Evolutionary conservation across 164 flowering plant species (phyloP).

Genomic region (Brasenia schreberi): DNA sequence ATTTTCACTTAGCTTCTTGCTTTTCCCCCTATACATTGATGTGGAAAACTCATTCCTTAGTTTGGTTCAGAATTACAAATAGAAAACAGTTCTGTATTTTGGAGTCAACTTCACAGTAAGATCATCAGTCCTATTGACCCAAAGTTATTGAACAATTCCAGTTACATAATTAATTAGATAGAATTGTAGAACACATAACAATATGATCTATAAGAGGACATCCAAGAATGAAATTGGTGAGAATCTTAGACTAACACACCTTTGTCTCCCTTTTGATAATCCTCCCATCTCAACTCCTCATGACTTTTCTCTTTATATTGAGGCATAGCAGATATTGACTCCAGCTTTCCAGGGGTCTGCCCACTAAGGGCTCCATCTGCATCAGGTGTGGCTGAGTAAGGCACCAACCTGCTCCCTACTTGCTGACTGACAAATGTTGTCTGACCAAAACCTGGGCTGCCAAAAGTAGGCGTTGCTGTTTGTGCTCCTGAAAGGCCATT

Average conservation of each 20-base stretch:
- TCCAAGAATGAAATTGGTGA: neutral
- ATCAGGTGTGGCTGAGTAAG: conserved; percentile 62
- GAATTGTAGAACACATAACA: neutral
- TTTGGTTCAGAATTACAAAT: too few species aligned
- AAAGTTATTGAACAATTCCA: neutral
- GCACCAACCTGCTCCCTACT: conserved; percentile 65
- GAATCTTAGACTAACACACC: conserved; percentile 20
- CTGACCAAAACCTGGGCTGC: conserved; percentile 52
- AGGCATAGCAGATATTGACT: conserved; percentile 95
- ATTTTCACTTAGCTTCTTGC: too few species aligned
- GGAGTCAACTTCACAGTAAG: neutral
- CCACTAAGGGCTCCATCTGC: conserved; percentile 34
- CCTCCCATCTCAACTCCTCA: conserved; percentile 98
- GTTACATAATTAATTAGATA: too few species aligned
- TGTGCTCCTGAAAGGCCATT: conserved; percentile 45
- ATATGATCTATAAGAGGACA: neutral
- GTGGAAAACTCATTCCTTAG: too few species aligned
- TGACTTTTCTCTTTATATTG: conserved; percentile 88
- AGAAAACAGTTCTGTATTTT: too few species aligned
- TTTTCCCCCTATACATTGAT: too few species aligned
- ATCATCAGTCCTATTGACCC: neutral
- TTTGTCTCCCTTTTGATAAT: conserved; percentile 87
- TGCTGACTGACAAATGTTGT: conserved; percentile 58
- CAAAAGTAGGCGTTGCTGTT: conserved; percentile 52
- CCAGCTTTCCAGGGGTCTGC: conserved; percentile 69